Base-by-base conservation (phyloP, 306 rosid genomes). In the Vachellia collinsii region DNA sequence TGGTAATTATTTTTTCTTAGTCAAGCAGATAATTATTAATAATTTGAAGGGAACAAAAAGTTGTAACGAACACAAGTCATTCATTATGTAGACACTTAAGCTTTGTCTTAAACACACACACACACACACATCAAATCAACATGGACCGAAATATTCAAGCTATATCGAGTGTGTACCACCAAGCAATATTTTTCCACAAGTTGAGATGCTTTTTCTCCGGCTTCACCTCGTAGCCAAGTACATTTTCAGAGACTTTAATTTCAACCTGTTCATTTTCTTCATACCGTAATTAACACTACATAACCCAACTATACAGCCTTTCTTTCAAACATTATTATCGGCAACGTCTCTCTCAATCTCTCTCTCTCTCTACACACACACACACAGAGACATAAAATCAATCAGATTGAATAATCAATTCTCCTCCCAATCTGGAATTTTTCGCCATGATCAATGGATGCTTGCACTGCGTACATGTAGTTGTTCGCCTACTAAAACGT, bases 161-260 rank as follows among this genome's bases (percentile, higher is more conserved):
- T 17, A 38, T 38, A 8, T 17, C 8, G 25, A 37, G 9, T 37
- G 47, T 54, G 34, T 29, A 29, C 34, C 34, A 6, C 23, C 47
- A 19, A n/a, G 43, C 25, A 16, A n/a, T 9, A 38, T 37, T 66
- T 64, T 66, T 41, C 53, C 73, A 68, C 53, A 68, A n/a, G n/a
- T 20, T 68, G 73, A 68, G 36, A 69, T 5, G 53, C 53, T 68
- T 68, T 68, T 68, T 42, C 73, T 68, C 23, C 8, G 25, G 7
- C 19, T 54, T 54, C 7, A 68, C 50, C 72, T 67, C 50, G 34
- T 29, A 54, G 61, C 61, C n/a, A 41, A 39, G 34, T 41, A 11
- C 73, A 68, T 47, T 69, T 25, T 54, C 43, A 72, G 51, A 50
- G 63, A 42, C 12, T 46, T 48, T 12, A 47, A 47, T 47, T 51